A percentile compares a stretch with the other conserved stretches of the same genome.
Evolutionary conservation across 495 filamentous ascomycete species (phyloP).

Genomic region (Xylaria venustula): DNA sequence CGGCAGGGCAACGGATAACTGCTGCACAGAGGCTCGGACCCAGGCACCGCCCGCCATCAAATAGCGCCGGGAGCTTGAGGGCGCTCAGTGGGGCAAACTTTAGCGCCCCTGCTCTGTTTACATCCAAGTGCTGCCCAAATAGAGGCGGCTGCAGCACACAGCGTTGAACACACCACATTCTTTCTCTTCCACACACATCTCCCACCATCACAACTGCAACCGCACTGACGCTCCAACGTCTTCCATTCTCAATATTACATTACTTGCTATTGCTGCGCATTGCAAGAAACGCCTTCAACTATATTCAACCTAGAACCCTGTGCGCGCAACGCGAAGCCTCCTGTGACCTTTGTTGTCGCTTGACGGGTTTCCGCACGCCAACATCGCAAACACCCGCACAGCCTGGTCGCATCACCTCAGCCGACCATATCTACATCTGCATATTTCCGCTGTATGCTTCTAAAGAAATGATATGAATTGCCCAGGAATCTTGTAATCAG

Average conservation of each 20-base stretch:
- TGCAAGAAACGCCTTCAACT: background rate
- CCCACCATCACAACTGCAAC: background rate
- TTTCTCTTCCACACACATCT: background rate
- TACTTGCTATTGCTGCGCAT: conserved; percentile 7
- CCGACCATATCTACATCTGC: background rate
- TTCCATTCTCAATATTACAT: conserved; percentile 18
- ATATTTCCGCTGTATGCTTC: conserved; percentile 15
- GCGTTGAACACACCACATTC: background rate
- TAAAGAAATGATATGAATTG: conserved; percentile 10
- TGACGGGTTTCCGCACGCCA: background rate
- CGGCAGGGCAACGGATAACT: conserved; percentile 2
- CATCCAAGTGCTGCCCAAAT: conserved; percentile 17
- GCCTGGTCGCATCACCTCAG: background rate
- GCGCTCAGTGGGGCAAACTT: background rate
- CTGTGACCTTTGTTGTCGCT: conserved; percentile 1
- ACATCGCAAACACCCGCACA: background rate
- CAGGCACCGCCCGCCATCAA: background rate
- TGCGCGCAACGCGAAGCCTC: background rate
- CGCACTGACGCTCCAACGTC: background rate
- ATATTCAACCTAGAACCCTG: conserved; percentile 1
- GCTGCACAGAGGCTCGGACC: background rate
- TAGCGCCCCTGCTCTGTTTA: conserved; percentile 19
- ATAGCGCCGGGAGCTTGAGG: conserved; percentile 14
- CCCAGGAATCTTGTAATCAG: background rate
- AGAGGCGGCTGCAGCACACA: conserved; percentile 7